phyloP scores from a whole-genome alignment of 805 yeast species.

The Wickerhamiella sorbophila region DNA sequence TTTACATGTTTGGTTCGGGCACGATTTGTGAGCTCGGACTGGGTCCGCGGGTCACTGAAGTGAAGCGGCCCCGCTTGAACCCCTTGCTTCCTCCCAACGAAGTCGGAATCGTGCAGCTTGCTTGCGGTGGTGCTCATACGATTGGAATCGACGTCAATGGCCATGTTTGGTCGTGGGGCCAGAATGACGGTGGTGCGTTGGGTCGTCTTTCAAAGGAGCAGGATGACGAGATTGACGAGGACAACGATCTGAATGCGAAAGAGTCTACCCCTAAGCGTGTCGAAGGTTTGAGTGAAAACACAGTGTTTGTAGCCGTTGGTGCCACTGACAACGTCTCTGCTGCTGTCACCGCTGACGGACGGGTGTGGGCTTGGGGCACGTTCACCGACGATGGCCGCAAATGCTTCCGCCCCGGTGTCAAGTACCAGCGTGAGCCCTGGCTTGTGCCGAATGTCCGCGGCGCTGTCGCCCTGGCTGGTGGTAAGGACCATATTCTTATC shows the following conservation, averaged over 20 bases:
- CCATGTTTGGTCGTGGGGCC: constrained; percentile 96
- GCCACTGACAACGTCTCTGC: constrained; percentile 91
- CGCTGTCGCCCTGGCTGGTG: constrained; percentile 73
- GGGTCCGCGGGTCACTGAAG: constrained; percentile 92
- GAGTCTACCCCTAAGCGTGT: constrained; percentile 84
- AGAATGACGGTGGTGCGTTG: constrained; percentile 79
- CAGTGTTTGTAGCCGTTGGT: constrained; percentile 57
- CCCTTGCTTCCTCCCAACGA: constrained; percentile 52
- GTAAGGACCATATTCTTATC: constrained; percentile 84
- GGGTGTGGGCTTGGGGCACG: constrained; percentile 95
- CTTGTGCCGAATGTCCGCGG: constrained; percentile 47
- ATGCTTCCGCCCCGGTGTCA: constrained; percentile 57
- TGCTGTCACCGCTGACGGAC: constrained; percentile 63
- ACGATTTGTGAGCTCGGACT: constrained; percentile 95
- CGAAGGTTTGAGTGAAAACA: constrained; percentile 43
- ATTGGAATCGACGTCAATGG: constrained; percentile 66
- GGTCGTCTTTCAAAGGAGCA: constrained; percentile 73
- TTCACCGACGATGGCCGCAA: constrained; percentile 74
- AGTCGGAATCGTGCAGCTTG: constrained; percentile 65
- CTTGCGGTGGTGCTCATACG: constrained; percentile 94
- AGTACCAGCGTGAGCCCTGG: constrained; percentile 53
- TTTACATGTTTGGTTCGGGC: constrained; percentile 93
- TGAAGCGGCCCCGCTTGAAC: constrained; percentile 88
- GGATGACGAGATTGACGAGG: constrained; percentile 46
- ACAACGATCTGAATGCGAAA: constrained; percentile 72